phyloP scores from a whole-genome alignment of 2,329 filamentous ascomycete species.

The Aspergillus uvarum region DNA sequence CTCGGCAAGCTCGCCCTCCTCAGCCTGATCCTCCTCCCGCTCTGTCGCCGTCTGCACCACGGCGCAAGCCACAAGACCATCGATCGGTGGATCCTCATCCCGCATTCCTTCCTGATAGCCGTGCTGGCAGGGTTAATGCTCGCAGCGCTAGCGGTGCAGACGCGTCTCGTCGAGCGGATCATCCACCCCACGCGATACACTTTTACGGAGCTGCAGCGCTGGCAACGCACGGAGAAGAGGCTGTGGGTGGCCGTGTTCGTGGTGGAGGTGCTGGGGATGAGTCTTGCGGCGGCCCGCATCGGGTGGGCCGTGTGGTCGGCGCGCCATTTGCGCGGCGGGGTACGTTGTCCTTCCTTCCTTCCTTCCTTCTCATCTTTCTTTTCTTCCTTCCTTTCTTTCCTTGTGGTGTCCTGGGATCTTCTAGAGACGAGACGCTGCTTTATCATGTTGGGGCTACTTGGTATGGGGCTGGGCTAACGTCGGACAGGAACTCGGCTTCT shows the following conservation, averaged over 20 bases:
- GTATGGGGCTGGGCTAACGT: no score
- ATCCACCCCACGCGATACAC: not conserved
- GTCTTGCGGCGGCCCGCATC: conserved; percentile 11
- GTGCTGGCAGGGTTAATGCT: conserved; percentile 13
- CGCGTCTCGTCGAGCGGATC: not conserved
- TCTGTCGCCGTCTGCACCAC: conserved; percentile 16
- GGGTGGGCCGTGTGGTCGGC: conserved; percentile 7
- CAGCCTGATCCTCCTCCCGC: conserved; percentile 14
- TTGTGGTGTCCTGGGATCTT: no score
- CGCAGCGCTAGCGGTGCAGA: conserved; percentile 7
- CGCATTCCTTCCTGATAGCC: conserved; percentile 5
- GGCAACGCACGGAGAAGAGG: not conserved
- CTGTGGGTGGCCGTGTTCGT: conserved; percentile 10
- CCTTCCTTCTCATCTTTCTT: no score
- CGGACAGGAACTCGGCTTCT: conserved; percentile 5
- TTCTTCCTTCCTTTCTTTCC: no score
- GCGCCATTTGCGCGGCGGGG: conserved; percentile 8
- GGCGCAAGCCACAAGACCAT: conserved; percentile 1
- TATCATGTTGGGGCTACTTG: no score
- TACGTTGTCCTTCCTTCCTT: not conserved
- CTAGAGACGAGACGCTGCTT: no score
- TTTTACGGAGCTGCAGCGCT: not conserved
- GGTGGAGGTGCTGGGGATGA: conserved; percentile 13
- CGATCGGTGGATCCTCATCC: conserved; percentile 1
- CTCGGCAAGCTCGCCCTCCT: conserved; percentile 8